These are phyloP conservation scores for Hamamelis virginiana DNA, from an alignment of 164 flowering plant genomes.

Conservation along the genomic window DNA sequence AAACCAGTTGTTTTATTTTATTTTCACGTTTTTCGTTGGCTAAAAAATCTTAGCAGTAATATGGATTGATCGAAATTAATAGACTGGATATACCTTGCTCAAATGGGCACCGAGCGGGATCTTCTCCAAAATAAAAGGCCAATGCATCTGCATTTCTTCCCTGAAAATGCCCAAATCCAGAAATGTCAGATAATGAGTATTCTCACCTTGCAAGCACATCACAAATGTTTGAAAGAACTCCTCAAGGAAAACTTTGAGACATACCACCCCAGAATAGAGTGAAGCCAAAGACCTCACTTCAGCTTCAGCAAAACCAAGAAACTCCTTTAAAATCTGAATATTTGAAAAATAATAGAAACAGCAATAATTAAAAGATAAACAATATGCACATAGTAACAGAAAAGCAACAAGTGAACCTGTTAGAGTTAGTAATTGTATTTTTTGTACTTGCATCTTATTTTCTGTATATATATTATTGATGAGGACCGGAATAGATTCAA, in stretches of 20 bases:
- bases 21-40: no score
- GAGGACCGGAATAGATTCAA: no score
- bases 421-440: no score
- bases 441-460: no score
- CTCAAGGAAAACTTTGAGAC: constrained; percentile 19
- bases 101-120: constrained; percentile 88
- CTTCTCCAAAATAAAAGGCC: constrained; percentile 93
- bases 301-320: constrained; percentile 79
- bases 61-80: neutral
- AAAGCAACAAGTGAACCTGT: no score
- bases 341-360: neutral
- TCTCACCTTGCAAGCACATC: neutral
- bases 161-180: constrained; percentile 36
- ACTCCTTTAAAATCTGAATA: constrained; percentile 70
- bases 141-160: constrained; percentile 92
- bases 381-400: neutral
- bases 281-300: constrained; percentile 86
- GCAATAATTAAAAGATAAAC: neutral
- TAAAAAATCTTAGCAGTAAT: no score
- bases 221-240: neutral
- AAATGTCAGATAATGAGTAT: constrained; percentile 1
- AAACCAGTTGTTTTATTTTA: no score
- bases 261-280: constrained; percentile 86
- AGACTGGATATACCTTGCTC: constrained; percentile 76
- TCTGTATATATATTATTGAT: no score